Base-by-base conservation (phyloP, 2,329 filamentous ascomycete species). In the Fusarium tupiense region DNA sequence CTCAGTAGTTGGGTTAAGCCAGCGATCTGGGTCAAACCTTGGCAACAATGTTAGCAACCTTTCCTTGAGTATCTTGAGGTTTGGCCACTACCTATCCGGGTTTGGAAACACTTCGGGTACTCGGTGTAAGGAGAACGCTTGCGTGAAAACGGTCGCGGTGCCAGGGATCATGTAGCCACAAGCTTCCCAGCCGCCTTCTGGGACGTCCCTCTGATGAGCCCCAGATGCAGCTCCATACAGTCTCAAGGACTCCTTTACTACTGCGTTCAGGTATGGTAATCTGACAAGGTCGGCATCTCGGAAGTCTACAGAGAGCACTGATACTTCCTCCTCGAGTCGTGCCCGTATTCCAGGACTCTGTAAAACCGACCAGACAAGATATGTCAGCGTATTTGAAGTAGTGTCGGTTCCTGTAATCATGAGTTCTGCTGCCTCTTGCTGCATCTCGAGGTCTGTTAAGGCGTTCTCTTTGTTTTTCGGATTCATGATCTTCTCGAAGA, bases 181-280 rank as follows among this genome's bases (percentile, higher is more conserved):
- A 9, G 54, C 17, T 16, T 49, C 22, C 47, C 58, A 62, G 3
- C 67, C 62, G 2, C 54, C 58, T 8, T 31, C 20, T 4, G 62
- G 62, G 8, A 71, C 53, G 11, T 62, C 58, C n/a, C 67, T 47
- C 8, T 54, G 53, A 8, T 62, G 59, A 22, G 58, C 56, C 2
- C 62, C 62, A 5, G 62, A 62, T 22, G 47, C 67, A 20, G 69
- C 53, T 2, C 62, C 67, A 19, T 67, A 71, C 40, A 72, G 10
- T 22, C 69, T 67, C 14, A 72, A 46, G 2, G 67, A 29, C 3
- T 71, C 62, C 10, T 40, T 54, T 2, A 63, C 43, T 1, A 60
- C 53, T 17, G 57, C 59, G 6, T 52, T 40, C 6, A 72, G n/a
- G 33, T 52, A 60, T 8, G 38, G 7, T 9, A 65, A 10, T 19